phyloP scores from a whole-genome alignment of 345 rosid genomes.

The Hirschfeldia incana region DNA sequence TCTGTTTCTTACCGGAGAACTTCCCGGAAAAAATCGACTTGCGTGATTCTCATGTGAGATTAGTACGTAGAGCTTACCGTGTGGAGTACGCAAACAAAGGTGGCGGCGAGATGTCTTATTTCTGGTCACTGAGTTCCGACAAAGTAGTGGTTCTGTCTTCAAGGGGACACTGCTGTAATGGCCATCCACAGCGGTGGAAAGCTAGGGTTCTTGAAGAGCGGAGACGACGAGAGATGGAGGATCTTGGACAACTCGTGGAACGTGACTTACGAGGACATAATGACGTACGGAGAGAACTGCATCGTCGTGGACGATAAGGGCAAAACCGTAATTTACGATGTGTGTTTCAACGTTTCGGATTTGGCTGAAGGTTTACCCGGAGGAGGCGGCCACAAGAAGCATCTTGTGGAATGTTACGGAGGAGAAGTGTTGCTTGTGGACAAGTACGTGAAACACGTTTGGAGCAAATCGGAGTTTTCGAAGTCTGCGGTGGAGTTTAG shows the following conservation, averaged over 20 bases:
- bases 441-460: conserved; percentile 29
- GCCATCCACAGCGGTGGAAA: conserved; percentile 42
- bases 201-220: conserved; percentile 24
- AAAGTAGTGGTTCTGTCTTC: conserved; percentile 31
- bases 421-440: conserved; percentile 37
- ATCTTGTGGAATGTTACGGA: conserved; percentile 16
- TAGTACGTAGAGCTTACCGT: conserved; percentile 27
- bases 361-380: conserved; percentile 29
- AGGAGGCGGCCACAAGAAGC: conserved; percentile 40
- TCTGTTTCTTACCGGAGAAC: background rate
- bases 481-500: conserved; percentile 37
- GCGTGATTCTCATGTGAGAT: conserved; percentile 17
- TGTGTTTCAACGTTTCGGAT: conserved; percentile 20
- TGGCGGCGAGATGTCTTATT: conserved; percentile 10
- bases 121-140: conserved; percentile 34
- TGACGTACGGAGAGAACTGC: conserved; percentile 1
- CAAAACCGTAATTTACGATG: conserved; percentile 29
- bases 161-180: conserved; percentile 19
- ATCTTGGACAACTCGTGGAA: conserved; percentile 27
- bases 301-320: conserved; percentile 35
- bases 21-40: conserved; percentile 19
- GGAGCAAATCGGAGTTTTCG: background rate
- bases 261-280: conserved; percentile 29
- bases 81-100: conserved; percentile 29
- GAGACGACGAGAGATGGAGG: conserved; percentile 33